Evolutionary conservation across 2,329 filamentous ascomycete species (phyloP).

Genomic region (Hypoxylon sp.): DNA sequence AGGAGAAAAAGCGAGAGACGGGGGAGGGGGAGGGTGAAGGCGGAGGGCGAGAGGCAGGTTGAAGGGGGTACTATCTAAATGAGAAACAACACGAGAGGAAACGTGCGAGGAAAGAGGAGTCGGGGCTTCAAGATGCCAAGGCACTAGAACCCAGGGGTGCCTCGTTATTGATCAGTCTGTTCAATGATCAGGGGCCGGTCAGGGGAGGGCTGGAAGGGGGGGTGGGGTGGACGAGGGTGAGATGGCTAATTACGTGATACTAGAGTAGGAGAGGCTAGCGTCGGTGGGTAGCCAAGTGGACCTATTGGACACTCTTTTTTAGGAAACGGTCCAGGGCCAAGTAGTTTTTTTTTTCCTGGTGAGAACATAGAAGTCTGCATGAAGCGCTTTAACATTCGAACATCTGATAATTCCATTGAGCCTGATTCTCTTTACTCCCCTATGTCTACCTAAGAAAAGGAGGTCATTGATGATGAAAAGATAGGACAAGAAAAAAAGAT

Average conservation of each 20-base stretch:
- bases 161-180: slow-evolving; percentile 40
- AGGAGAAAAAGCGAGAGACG: slow-evolving; percentile 49
- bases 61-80: slow-evolving; percentile 51
- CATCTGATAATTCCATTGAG: background rate
- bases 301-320: slow-evolving; percentile 35
- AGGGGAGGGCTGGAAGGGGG: background rate
- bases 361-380: slow-evolving; percentile 6
- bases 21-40: slow-evolving; percentile 48
- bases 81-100: slow-evolving; percentile 43
- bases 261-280: slow-evolving; percentile 29
- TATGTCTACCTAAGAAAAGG: slow-evolving; percentile 2
- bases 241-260: slow-evolving; percentile 40
- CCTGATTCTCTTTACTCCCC: background rate
- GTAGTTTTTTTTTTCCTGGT: slow-evolving; percentile 16
- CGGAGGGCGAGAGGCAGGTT: slow-evolving; percentile 42
- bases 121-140: slow-evolving; percentile 37
- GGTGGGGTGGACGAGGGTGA: slow-evolving; percentile 20
- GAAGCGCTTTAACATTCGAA: slow-evolving; percentile 9
- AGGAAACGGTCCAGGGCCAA: slow-evolving; percentile 34
- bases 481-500: slow-evolving; percentile 20
- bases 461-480: slow-evolving; percentile 5
- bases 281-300: slow-evolving; percentile 30
- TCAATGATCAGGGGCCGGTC: slow-evolving; percentile 35
- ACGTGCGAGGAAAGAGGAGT: slow-evolving; percentile 39
- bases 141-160: slow-evolving; percentile 37